phyloP scores from a whole-genome alignment of 768 basidiomycete genomes.

The Hydnomerulius pinastri region DNA sequence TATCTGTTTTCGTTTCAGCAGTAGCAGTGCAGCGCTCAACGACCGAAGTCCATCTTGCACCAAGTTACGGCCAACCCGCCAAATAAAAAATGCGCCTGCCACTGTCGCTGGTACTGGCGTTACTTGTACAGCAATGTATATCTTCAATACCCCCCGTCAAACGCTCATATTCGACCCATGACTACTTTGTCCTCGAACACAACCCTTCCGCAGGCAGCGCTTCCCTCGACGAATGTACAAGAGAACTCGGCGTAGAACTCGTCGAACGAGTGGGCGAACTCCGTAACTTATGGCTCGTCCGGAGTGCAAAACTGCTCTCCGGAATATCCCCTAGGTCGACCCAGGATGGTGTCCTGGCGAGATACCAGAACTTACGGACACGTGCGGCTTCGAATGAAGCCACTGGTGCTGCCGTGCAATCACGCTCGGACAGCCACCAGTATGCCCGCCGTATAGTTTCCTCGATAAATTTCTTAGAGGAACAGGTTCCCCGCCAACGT shows the following conservation, averaged over 20 bases:
- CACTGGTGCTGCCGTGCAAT: conserved; percentile 31
- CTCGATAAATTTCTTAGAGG: conserved; percentile 61
- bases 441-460: conserved; percentile 48
- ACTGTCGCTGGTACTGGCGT: conserved; percentile 25
- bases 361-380: conserved; percentile 46
- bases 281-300: conserved; percentile 79
- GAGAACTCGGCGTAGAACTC: conserved; percentile 72
- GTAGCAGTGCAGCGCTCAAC: too few species aligned
- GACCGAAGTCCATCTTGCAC: too few species aligned
- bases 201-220: conserved; percentile 50
- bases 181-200: conserved; percentile 84
- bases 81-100: conserved; percentile 15
- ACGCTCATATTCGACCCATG: conserved; percentile 60
- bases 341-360: conserved; percentile 51
- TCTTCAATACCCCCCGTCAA: conserved; percentile 44
- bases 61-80: too few species aligned
- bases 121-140: conserved; percentile 29
- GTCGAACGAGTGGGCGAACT: conserved; percentile 90
- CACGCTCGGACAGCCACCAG: conserved; percentile 43
- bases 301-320: conserved; percentile 44
- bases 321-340: conserved; percentile 32
- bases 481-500: conserved; percentile 67
- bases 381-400: conserved; percentile 15
- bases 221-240: conserved; percentile 60
- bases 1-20: too few species aligned